phyloP scores from a whole-genome alignment of 352 stramenopile genomes.

The Pythium myriotylum region DNA sequence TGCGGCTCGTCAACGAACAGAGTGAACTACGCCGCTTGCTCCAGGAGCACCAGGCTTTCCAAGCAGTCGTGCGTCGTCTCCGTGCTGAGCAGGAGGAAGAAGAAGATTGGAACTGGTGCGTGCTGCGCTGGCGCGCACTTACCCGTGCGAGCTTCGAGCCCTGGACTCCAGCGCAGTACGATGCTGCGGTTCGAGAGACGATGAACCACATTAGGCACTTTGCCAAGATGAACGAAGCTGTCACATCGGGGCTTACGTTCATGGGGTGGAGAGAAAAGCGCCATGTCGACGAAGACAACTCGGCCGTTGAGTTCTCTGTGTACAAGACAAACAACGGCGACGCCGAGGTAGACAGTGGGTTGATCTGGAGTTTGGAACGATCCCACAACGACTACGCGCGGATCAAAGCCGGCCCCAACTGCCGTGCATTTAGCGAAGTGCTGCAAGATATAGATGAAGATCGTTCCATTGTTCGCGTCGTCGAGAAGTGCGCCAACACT shows the following conservation, averaged over 20 bases:
- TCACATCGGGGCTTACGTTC: neutral
- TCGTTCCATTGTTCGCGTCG: slow-evolving; percentile 11
- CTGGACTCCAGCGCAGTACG: neutral
- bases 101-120: slow-evolving; percentile 4
- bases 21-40: neutral
- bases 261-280: neutral
- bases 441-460: slow-evolving; percentile 10
- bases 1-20: neutral
- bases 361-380: neutral
- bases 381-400: too few relatives aligned
- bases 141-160: slow-evolving; percentile 8
- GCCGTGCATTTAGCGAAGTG: slow-evolving; percentile 1
- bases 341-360: neutral
- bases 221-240: neutral
- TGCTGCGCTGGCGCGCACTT: slow-evolving; percentile 8
- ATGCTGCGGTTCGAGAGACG: neutral
- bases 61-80: neutral
- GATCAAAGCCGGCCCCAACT: slow-evolving; percentile 1
- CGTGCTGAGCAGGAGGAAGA: slow-evolving; percentile 1
- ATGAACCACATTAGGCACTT: neutral
- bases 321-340: neutral
- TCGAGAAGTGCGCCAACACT: slow-evolving; percentile 5
- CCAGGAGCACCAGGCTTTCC: neutral
- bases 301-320: neutral
- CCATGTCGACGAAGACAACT: neutral